Conservation (phyloP, 108 stramenopile genomes). For the Pseudonitzschia multiseries region DNA sequence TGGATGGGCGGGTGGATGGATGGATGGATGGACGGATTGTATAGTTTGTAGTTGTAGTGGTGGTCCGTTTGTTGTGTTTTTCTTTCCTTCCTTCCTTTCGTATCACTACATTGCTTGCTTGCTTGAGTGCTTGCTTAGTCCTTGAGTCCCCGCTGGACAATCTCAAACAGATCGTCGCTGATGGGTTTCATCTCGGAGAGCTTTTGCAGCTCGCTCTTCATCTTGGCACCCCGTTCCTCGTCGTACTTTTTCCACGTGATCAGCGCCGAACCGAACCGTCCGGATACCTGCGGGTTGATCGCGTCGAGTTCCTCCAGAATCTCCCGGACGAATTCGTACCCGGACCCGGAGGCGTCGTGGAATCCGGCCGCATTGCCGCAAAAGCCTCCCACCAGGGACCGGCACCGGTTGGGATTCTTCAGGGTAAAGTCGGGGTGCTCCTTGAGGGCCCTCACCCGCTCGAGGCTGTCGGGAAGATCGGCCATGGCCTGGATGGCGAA, state of each 20-base stretch:
- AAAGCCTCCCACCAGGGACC: slow-evolving; percentile 82
- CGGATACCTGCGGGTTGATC: slow-evolving; percentile 91
- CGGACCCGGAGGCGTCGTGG: slow-evolving; percentile 82
- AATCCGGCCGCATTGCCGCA: slow-evolving; percentile 79
- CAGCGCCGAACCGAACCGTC: slow-evolving; percentile 72
- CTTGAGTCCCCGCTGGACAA: slow-evolving; percentile 71
- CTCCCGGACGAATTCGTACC: slow-evolving; percentile 89
- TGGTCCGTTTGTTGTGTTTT: too few relatives aligned
- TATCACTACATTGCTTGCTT: too few relatives aligned
- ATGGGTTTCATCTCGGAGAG: slow-evolving; percentile 58
- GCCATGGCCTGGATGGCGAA: slow-evolving; percentile 84
- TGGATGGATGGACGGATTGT: too few relatives aligned
- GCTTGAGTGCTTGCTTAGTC: slow-evolving; percentile 10
- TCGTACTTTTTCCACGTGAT: slow-evolving; percentile 85
- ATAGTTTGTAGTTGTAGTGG: too few relatives aligned
- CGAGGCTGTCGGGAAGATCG: slow-evolving; percentile 65
- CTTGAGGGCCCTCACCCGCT: slow-evolving; percentile 54
- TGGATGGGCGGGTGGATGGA: too few relatives aligned
- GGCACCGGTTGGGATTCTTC: slow-evolving; percentile 92
- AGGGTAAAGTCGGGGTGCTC: slow-evolving; percentile 89
- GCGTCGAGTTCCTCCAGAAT: slow-evolving; percentile 76
- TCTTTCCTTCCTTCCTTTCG: too few relatives aligned
- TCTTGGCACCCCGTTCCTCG: slow-evolving; percentile 60
- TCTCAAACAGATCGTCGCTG: slow-evolving; percentile 82
- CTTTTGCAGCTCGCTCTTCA: slow-evolving; percentile 78